Evolutionary conservation across 805 yeast genomes (phyloP), one percentile per base, ranked within the genome.

Genomic region (Zygoascus ofunaensis): DNA sequence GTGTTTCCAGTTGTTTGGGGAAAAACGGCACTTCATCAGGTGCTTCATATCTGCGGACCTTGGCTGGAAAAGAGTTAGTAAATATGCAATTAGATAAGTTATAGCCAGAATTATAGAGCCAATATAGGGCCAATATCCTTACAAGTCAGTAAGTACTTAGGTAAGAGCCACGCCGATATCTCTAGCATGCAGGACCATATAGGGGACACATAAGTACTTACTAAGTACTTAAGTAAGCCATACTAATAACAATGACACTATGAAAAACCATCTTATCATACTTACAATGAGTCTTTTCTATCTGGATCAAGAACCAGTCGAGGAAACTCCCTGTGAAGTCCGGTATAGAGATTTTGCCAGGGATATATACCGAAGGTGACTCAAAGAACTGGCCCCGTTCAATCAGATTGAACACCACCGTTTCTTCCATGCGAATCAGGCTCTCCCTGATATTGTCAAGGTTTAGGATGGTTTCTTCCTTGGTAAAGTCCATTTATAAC

Each of bases 11-110:
- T 15, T 72, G 69, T 24, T 76, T 68, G 2, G 95, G 94, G 68
- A 81, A 87, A 60, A 87, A 92, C 4, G 98, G 89, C 10, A 77
- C 71, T 63, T 92, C 96, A 62, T 92, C 97, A 0, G 97, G 97
- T 0, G 96, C 87, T 58, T 87, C 89, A 60, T 78, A 92, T 55
- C 98, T 73, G 57, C 98, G 76, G 28, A 89, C 72, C 61, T 84
- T 92, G 2, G 95, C 64, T 45, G 20, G 4, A 24, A 4, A 34
- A 17, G n/a, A n/a, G n/a, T n/a, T n/a, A n/a, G n/a, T n/a, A n/a
- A n/a, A n/a, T n/a, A n/a, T n/a, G n/a, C n/a, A n/a, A n/a, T n/a
- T n/a, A n/a, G n/a, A n/a, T n/a, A n/a, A n/a, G n/a, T n/a, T n/a
- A n/a, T n/a, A n/a, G n/a, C n/a, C n/a, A n/a, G n/a, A n/a, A n/a